phyloP scores from a whole-genome alignment of 1,284 basidiomycete species.

The Exsudoporus floridanus region DNA sequence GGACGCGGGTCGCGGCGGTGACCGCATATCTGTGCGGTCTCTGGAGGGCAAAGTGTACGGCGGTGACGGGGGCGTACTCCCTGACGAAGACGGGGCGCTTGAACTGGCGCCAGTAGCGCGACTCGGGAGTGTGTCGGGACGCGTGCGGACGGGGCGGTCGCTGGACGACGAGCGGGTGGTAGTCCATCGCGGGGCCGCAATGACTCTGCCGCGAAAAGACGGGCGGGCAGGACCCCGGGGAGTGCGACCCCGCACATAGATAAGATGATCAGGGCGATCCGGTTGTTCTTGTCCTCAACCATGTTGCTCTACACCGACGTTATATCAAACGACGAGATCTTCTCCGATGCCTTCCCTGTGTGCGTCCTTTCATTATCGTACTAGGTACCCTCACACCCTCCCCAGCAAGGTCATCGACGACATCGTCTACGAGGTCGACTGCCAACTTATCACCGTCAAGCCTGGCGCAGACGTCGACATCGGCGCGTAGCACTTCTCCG shows the following conservation, averaged over 20 bases:
- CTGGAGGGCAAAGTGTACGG: slow-evolving; percentile 83
- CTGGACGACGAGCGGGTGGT: slow-evolving; percentile 71
- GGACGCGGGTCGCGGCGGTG: slow-evolving; percentile 89
- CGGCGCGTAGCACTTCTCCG: slow-evolving; percentile 49
- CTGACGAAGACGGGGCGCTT: slow-evolving; percentile 89
- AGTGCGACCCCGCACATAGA: slow-evolving; percentile 16
- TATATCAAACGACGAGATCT: slow-evolving; percentile 87
- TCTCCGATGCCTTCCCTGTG: slow-evolving; percentile 91
- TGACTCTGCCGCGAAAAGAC: not conserved
- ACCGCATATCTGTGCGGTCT: slow-evolving; percentile 94
- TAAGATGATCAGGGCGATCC: slow-evolving; percentile 21
- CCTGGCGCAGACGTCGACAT: slow-evolving; percentile 86
- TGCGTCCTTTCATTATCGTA: slow-evolving; percentile 33
- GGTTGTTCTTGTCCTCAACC: slow-evolving; percentile 19
- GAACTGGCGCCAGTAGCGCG: slow-evolving; percentile 79
- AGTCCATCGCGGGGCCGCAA: slow-evolving; percentile 56
- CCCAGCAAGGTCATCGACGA: slow-evolving; percentile 79
- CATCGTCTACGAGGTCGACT: slow-evolving; percentile 91
- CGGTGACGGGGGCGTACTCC: slow-evolving; percentile 91
- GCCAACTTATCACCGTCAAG: slow-evolving; percentile 73
- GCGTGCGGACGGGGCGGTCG: slow-evolving; percentile 55
- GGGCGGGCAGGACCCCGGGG: slow-evolving; percentile 10
- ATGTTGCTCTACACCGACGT: slow-evolving; percentile 84
- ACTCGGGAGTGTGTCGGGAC: slow-evolving; percentile 67
- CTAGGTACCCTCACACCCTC: not conserved